Conservation (phyloP, 2,329 filamentous ascomycete genomes). For the Sordariomycetes sp. region DNA sequence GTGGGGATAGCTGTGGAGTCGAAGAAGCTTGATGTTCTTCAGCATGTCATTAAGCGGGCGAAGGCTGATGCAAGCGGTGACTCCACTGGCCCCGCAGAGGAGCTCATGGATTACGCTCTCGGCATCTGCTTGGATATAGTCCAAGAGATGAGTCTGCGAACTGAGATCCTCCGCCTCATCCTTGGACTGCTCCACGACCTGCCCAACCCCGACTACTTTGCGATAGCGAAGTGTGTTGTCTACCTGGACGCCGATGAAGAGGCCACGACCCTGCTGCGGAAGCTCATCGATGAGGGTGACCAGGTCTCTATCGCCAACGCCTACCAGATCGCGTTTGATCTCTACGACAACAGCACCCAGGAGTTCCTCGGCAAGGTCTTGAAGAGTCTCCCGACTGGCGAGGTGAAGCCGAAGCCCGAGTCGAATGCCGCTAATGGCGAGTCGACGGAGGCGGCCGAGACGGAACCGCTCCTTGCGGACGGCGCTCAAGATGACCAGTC, state of each 20-base stretch:
- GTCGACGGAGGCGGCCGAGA: conserved; percentile 32
- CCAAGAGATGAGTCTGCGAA: conserved; percentile 78
- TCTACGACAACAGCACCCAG: conserved; percentile 97
- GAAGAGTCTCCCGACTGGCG: conserved; percentile 57
- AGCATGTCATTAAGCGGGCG: conserved; percentile 79
- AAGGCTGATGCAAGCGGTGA: conserved; percentile 64
- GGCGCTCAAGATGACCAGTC: conserved; percentile 32
- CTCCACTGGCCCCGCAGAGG: conserved; percentile 56
- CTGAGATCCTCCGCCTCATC: conserved; percentile 78
- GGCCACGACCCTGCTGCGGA: conserved; percentile 74
- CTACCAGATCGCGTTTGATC: conserved; percentile 95
- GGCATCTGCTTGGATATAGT: conserved; percentile 97
- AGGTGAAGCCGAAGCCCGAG: conserved; percentile 26
- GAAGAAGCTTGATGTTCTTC: conserved; percentile 79
- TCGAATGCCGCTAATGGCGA: conserved; percentile 11
- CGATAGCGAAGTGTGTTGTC: conserved; percentile 94
- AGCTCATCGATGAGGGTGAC: conserved; percentile 72
- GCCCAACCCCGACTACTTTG: conserved; percentile 89
- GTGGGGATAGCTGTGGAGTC: conserved; percentile 95
- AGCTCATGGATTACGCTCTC: conserved; percentile 92
- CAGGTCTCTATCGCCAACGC: conserved; percentile 71
- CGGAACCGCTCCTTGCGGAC: conserved; percentile 37
- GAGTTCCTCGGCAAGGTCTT: conserved; percentile 90
- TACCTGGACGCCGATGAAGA: conserved; percentile 88
- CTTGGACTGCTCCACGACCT: conserved; percentile 93